Evolutionary conservation across 1,284 basidiomycete species (phyloP).

Genomic region (Coniophora puteana): DNA sequence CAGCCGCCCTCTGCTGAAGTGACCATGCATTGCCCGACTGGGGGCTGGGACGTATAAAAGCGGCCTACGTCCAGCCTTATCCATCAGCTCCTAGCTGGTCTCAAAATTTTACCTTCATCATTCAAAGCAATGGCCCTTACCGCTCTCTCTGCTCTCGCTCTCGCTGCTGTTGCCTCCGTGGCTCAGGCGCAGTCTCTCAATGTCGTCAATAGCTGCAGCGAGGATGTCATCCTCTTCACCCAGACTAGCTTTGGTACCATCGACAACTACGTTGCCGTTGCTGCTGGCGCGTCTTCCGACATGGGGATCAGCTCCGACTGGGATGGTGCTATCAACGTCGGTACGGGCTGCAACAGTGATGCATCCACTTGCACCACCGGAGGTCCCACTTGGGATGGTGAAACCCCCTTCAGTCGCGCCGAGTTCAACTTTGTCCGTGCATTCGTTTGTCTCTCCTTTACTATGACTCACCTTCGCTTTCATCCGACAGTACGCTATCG

Average conservation of each 20-base stretch:
- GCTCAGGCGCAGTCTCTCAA: conserved; percentile 27
- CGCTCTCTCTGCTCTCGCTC: conserved; percentile 15
- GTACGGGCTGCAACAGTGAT: conserved; percentile 26
- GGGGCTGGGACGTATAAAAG: too few species aligned
- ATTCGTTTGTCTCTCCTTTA: too few species aligned
- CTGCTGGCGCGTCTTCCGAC: conserved; percentile 18
- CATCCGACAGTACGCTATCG: conserved; percentile 24
- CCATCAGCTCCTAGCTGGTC: too few species aligned
- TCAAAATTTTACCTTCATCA: too few species aligned
- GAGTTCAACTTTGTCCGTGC: conserved; percentile 25
- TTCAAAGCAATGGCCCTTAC: too few species aligned
- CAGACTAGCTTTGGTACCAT: conserved; percentile 26
- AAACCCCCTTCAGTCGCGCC: conserved; percentile 29
- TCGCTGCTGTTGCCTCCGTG: conserved; percentile 16
- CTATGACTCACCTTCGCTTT: too few species aligned
- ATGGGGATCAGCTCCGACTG: conserved; percentile 29
- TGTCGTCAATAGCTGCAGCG: conserved; percentile 24
- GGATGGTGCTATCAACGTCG: conserved; percentile 30
- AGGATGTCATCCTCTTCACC: conserved; percentile 28
- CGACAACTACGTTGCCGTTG: conserved; percentile 22
- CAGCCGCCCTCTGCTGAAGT: too few species aligned
- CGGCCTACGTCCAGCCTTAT: too few species aligned
- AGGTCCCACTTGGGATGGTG: conserved; percentile 27
- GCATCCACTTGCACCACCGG: conserved; percentile 25
- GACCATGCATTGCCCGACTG: too few species aligned